Base-by-base conservation (phyloP, 2,329 filamentous ascomycete genomes). In the Venturia carpophila region DNA sequence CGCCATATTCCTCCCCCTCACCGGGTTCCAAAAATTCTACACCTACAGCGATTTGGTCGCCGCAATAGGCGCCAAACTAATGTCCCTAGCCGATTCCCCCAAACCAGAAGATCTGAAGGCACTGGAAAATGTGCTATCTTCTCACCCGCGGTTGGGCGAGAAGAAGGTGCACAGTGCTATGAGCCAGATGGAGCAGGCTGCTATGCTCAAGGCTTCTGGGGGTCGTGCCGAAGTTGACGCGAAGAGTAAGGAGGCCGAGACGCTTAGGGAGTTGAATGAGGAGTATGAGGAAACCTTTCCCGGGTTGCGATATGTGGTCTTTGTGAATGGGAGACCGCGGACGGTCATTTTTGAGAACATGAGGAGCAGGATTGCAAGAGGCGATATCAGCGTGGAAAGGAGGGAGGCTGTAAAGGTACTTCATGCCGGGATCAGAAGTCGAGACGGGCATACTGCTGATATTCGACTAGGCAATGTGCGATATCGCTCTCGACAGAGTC, bases 301-400 rank as follows among this genome's bases (percentile, higher is more conserved):
- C 0, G 91, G 92, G 0, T 74, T 97, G 73, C 82, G 88, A 76
- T 97, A 95, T 79, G 91, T 96, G 72, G 90, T 93, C 21, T 97
- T 96, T 74, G 93, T 97, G 65, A 92, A 96, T 73, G 91, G 91
- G 0, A 83, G 92, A 60, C 82, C 84, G 49, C 81, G 91, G 65
- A 81, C 83, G 1, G 83, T 84, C 67, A 88, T 97, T 65, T 91
- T 96, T 87, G 80, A 84, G 68, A 87, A 96, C 71, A 96, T 96
- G 90, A 83, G 83, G 68, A 74, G 77, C 63, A 82, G 92, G 63
- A 96, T 96, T 71, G 83, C 81, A 19, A 79, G 87, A 63, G 86
- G 82, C 1, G 84, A 93, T 73, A 79, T 87, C 63, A 76, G 80
- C 30, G 79, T 79, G 19, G 92, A 97, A 77, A 84, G 91, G 67